Conservation (phyloP, 306 rosid species). For the Vicia faba region DNA sequence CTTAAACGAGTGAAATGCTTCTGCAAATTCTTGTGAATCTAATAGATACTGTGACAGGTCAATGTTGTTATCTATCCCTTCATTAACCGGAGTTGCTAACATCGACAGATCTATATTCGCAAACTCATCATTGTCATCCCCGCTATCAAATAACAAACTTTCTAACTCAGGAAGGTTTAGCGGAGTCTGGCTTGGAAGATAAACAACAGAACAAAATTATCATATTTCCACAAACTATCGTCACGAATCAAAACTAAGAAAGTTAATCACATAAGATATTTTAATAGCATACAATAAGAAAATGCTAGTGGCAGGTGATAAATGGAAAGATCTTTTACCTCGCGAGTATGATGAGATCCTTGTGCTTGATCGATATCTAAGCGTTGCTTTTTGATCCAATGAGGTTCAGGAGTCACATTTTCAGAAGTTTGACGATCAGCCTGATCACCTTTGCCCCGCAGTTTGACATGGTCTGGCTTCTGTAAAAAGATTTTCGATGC, state of each 20-base stretch:
- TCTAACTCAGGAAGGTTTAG: slow-evolving; percentile 35
- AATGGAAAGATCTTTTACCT: slow-evolving; percentile 42
- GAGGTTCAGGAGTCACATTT: slow-evolving; percentile 69
- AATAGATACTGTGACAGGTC: slow-evolving; percentile 56
- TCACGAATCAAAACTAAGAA: background rate
- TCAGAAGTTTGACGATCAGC: slow-evolving; percentile 47
- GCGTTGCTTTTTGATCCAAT: slow-evolving; percentile 41
- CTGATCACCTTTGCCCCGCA: slow-evolving; percentile 52
- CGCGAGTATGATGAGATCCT: slow-evolving; percentile 39
- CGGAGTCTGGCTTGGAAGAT: slow-evolving; percentile 22
- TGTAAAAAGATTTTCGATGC: slow-evolving; percentile 72
- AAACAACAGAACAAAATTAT: slow-evolving; percentile 20
- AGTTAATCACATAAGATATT: background rate
- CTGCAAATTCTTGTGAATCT: slow-evolving; percentile 74
- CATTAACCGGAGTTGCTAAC: slow-evolving; percentile 33
- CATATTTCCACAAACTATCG: slow-evolving; percentile 12
- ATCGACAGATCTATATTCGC: slow-evolving; percentile 32
- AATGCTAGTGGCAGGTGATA: background rate
- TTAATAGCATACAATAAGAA: slow-evolving; percentile 8
- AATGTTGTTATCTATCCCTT: slow-evolving; percentile 30
- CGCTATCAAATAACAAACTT: slow-evolving; percentile 40
- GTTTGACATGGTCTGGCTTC: slow-evolving; percentile 53
- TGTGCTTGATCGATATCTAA: slow-evolving; percentile 46
- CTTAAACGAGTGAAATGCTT: slow-evolving; percentile 59
- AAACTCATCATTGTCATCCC: slow-evolving; percentile 44